A percentile compares a stretch with the other conserved stretches of the same genome.
These are phyloP conservation scores for Leucogyrophana mollusca DNA, from an alignment of 768 basidiomycete species.

Conservation along the genomic window DNA sequence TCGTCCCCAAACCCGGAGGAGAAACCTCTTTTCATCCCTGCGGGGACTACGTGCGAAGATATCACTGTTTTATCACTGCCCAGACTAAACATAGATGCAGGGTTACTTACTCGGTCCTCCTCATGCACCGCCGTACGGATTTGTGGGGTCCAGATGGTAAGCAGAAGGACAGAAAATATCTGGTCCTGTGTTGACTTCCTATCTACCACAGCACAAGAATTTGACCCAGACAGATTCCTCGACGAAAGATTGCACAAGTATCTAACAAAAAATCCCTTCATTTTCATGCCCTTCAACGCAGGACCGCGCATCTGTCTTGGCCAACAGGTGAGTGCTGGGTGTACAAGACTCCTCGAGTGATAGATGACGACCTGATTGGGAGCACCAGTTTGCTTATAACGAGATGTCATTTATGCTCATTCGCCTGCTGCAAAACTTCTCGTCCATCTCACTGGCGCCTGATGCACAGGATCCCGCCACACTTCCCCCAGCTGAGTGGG, in stretches of 20 bases:
- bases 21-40: conserved; percentile 30
- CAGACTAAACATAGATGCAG: conserved; percentile 9
- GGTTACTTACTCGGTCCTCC: conserved; percentile 24
- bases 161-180: conserved; percentile 4
- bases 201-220: conserved; percentile 21
- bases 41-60: conserved; percentile 15
- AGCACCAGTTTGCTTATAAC: conserved; percentile 36
- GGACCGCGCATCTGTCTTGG: conserved; percentile 39
- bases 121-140: conserved; percentile 36
- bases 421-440: conserved; percentile 27
- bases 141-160: conserved; percentile 37
- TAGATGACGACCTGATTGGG: too few species aligned
- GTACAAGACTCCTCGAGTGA: conserved; percentile 20
- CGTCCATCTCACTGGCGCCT: conserved; percentile 15
- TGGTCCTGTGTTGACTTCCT: too few species aligned
- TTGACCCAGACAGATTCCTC: conserved; percentile 42
- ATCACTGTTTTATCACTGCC: neutral
- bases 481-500: conserved; percentile 29
- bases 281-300: conserved; percentile 43
- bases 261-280: conserved; percentile 38
- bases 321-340: conserved; percentile 33
- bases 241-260: conserved; percentile 34
- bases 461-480: conserved; percentile 27
- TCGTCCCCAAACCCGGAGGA: conserved; percentile 16
- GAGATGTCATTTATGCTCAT: conserved; percentile 33